Percentiles rank a stretch among this genome's conserved stretches.
These are phyloP conservation scores for Cadophora luteo-olivacea DNA, from an alignment of 2,329 filamentous ascomycete species.

Conservation along the genomic window DNA sequence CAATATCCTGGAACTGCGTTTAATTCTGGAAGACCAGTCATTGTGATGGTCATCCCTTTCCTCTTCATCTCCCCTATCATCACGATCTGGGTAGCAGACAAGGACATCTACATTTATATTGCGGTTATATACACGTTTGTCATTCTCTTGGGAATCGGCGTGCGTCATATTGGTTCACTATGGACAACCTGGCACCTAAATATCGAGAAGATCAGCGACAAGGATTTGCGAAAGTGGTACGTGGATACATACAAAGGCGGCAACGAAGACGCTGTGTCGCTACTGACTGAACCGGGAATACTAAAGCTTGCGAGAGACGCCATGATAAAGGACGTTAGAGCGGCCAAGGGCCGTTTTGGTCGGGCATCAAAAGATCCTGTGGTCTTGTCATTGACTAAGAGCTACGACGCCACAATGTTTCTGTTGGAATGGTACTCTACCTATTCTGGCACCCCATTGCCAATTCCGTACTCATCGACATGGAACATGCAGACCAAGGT, in stretches of 20 bases:
- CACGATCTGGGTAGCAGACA: conserved; percentile 25
- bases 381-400: conserved; percentile 50
- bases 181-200: conserved; percentile 30
- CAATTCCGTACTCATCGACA: conserved; percentile 59
- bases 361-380: conserved; percentile 25
- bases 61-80: conserved; percentile 30
- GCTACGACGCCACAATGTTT: conserved; percentile 46
- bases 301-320: conserved; percentile 33
- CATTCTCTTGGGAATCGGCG: conserved; percentile 24
- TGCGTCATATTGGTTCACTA: conserved; percentile 24
- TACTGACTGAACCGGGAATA: conserved; percentile 31
- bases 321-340: conserved; percentile 28
- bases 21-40: conserved; percentile 29
- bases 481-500: conserved; percentile 47
- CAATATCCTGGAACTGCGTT: conserved; percentile 32
- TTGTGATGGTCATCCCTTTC: conserved; percentile 28
- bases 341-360: conserved; percentile 17
- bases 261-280: conserved; percentile 23
- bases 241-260: conserved; percentile 26
- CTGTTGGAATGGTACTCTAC: conserved; percentile 55
- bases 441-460: conserved; percentile 54
- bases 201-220: conserved; percentile 25
- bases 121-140: conserved; percentile 28
- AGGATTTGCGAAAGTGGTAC: conserved; percentile 26
- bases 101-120: conserved; percentile 30